Percentiles rank a stretch among this genome's conserved stretches.
These are phyloP conservation scores for Peronosclerospora sorghi DNA, from an alignment of 352 stramenopile species.

Conservation along the genomic window DNA sequence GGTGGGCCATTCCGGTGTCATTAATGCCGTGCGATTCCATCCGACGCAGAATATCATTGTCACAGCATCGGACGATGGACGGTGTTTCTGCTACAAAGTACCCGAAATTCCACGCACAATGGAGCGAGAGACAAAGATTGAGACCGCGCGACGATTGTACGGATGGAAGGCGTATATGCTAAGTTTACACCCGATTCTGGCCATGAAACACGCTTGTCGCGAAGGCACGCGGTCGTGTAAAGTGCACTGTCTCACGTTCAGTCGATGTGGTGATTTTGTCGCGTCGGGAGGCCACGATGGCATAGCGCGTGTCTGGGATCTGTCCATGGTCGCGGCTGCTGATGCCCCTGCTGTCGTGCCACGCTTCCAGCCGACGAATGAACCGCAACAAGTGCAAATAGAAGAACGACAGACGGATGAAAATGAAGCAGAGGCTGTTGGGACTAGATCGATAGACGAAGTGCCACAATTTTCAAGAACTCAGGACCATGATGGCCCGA, in stretches of 20 bases:
- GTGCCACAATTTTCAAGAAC: no score
- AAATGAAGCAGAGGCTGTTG: not conserved
- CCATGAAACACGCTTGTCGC: constrained; percentile 51
- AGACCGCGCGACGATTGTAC: constrained; percentile 69
- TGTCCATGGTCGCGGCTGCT: constrained; percentile 37
- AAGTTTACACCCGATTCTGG: constrained; percentile 70
- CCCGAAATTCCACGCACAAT: constrained; percentile 48
- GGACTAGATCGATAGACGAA: no score
- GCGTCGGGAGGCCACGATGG: constrained; percentile 90
- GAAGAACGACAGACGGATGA: constrained; percentile 3
- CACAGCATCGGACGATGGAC: constrained; percentile 88
- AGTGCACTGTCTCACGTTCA: constrained; percentile 64
- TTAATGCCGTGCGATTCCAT: constrained; percentile 85
- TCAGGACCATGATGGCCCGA: no score
- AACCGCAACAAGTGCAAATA: constrained; percentile 17
- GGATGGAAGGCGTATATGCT: constrained; percentile 64
- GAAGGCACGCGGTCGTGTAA: constrained; percentile 54
- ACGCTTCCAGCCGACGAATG: constrained; percentile 39
- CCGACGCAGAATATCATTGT: constrained; percentile 79
- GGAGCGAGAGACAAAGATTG: constrained; percentile 51
- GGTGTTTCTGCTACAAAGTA: constrained; percentile 86
- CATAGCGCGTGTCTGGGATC: constrained; percentile 86
- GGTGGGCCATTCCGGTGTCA: constrained; percentile 74
- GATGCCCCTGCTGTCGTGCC: constrained; percentile 37
- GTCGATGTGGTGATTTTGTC: constrained; percentile 81